A percentile compares a stretch with the other conserved stretches of the same genome.
Conservation (phyloP, 768 basidiomycete species). For the Serpula lacrymans region DNA sequence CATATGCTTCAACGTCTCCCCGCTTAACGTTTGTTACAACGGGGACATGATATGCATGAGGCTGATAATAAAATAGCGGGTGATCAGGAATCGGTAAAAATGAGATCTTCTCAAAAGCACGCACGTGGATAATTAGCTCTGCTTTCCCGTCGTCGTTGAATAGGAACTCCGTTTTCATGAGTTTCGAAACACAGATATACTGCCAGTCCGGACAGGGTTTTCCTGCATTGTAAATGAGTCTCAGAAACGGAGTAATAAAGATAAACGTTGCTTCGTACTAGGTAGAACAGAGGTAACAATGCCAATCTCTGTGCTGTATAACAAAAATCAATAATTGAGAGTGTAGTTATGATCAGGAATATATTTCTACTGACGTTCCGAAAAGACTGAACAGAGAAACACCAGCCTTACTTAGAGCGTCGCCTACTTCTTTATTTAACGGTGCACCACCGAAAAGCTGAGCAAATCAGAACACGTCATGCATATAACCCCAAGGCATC, state of each 20-base stretch:
- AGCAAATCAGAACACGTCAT: background rate
- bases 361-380: too few species aligned
- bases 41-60: conserved; percentile 11
- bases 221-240: too few species aligned
- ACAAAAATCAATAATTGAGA: too few species aligned
- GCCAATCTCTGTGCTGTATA: conserved; percentile 17
- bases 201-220: too few species aligned
- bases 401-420: too few species aligned
- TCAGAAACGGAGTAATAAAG: too few species aligned
- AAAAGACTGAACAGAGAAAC: too few species aligned
- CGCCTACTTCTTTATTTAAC: conserved; percentile 4
- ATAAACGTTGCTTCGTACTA: too few species aligned
- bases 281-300: conserved; percentile 4
- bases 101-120: background rate
- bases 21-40: conserved; percentile 29
- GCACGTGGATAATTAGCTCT: conserved; percentile 12
- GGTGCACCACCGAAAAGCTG: background rate
- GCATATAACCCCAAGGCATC: conserved; percentile 3
- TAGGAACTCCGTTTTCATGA: background rate
- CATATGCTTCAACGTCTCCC: conserved; percentile 29
- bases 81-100: background rate
- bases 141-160: conserved; percentile 11
- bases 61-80: background rate
- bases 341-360: background rate
- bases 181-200: background rate